A percentile compares a stretch with the other conserved stretches of the same genome.
These are phyloP conservation scores for Hypoxylon sp. DNA, from an alignment of 2,329 filamentous ascomycete genomes.

Conservation along the genomic window DNA sequence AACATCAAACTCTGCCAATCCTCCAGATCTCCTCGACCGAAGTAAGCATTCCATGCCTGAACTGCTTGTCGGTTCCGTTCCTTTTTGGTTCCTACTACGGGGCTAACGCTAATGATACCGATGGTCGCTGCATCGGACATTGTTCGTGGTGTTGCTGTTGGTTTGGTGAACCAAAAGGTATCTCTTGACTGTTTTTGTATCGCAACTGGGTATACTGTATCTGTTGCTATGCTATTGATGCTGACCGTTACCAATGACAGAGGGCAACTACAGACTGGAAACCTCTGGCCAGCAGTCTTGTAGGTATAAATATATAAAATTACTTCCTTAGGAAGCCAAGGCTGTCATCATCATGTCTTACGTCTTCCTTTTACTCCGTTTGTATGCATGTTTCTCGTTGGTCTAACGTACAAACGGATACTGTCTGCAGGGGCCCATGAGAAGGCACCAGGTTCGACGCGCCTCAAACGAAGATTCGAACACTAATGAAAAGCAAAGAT, in stretches of 20 bases:
- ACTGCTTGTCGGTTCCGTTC: background rate
- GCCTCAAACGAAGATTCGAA: background rate
- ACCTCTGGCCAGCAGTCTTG: background rate
- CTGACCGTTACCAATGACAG: background rate
- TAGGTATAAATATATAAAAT: too few species aligned
- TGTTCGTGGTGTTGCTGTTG: too few species aligned
- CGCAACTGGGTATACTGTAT: too few species aligned
- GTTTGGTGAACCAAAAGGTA: too few species aligned
- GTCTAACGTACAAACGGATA: slow-evolving; percentile 2
- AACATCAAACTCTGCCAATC: slow-evolving; percentile 57
- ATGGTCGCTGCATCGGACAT: too few species aligned
- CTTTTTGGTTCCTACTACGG: background rate
- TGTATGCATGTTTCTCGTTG: slow-evolving; percentile 11
- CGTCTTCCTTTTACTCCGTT: slow-evolving; percentile 13
- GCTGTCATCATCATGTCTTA: slow-evolving; percentile 2
- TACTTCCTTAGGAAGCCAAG: too few species aligned
- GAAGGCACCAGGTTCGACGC: slow-evolving; percentile 1
- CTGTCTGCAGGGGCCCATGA: slow-evolving; percentile 5
- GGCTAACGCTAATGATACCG: background rate
- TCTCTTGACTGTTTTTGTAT: too few species aligned
- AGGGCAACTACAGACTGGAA: background rate
- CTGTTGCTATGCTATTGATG: too few species aligned
- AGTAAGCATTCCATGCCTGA: slow-evolving; percentile 18
- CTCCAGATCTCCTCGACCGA: slow-evolving; percentile 42
- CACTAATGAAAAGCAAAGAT: background rate